Evolutionary conservation across 2,329 filamentous ascomycete genomes (phyloP), one percentile per base, ranked within the genome.

Genomic region (Neodidymelliopsis sp.): DNA sequence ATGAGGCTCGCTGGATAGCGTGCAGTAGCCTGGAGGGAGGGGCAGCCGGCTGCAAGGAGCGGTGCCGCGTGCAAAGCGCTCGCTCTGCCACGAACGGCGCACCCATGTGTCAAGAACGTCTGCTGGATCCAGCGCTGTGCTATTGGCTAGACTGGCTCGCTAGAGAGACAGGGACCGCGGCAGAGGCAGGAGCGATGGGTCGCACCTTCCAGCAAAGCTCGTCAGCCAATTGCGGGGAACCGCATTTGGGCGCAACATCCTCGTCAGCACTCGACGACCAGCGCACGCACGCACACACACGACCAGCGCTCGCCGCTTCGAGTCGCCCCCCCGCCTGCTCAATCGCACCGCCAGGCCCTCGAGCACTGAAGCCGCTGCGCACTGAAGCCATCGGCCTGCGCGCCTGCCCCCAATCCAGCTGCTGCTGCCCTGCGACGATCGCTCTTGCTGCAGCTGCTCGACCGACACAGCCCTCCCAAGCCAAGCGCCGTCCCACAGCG

Each of bases 161-260:
- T 47, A 33, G 28, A 20, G 4, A 15, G 19, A 41, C 40, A 37
- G 36, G 24, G 40, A 40, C 47, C 36, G 47, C 44, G 47, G 47
- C 47, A 42, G 47, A 50, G 47, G 47, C 47, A 42, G 37, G 13
- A 28, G 43, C 34, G 25, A 37, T 37, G 29, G 46, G 31, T 38
- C 13, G 40, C 34, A 40, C 34, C 28, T 37, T 12, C 16, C 23
- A 42, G 39, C 39, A 44, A 49, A 44, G 46, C 46, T 40, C 16
- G 48, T 42, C 61, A 52, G 53, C 57, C 60, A 64, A 62, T 65
- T 67, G 62, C 62, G 63, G 61, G 62, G 61, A 55, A 61, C 33
- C 52, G 59, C 55, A 59, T 51, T 47, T 59, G 51, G 54, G 62
- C 57, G 59, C 59, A 61, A 40, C 45, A 49, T 19, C 37, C 35